Evolutionary conservation across 2,329 filamentous ascomycete species (phyloP).

Genomic region (Pseudogymnoascus verrucosus): DNA sequence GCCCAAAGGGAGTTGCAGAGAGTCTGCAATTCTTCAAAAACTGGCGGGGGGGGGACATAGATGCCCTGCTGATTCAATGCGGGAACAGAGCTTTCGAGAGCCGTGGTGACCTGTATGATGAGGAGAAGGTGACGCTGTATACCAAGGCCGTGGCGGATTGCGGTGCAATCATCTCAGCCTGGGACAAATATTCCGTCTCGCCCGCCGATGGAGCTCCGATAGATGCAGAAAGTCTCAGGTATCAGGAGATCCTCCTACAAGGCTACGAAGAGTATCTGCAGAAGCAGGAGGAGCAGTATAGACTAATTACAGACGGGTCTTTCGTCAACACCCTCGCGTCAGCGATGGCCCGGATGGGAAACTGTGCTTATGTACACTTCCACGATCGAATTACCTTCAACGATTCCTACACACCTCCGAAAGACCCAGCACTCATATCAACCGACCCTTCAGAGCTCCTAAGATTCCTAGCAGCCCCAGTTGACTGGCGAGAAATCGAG

Average conservation of each 20-base stretch:
- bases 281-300: not conserved
- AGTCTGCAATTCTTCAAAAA: not conserved
- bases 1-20: not conserved
- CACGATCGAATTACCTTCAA: not conserved
- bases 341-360: not conserved
- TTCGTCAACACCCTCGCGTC: not conserved
- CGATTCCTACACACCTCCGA: too few relatives aligned
- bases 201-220: not conserved
- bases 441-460: not conserved
- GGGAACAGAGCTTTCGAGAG: too few relatives aligned
- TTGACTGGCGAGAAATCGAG: not conserved
- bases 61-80: too few relatives aligned
- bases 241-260: not conserved
- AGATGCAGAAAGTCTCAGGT: not conserved
- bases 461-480: not conserved
- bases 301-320: not conserved
- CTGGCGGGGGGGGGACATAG: not conserved
- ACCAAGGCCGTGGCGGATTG: not conserved
- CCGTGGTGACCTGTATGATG: too few relatives aligned
- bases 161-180: not conserved
- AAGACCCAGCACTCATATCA: too few relatives aligned
- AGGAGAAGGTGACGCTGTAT: not conserved
- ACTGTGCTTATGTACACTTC: not conserved
- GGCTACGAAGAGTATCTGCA: not conserved
- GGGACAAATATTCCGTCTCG: not conserved